These are phyloP conservation scores for Beauveria rudraprayagi DNA, from an alignment of 2,329 filamentous ascomycete species.

Conservation along the genomic window DNA sequence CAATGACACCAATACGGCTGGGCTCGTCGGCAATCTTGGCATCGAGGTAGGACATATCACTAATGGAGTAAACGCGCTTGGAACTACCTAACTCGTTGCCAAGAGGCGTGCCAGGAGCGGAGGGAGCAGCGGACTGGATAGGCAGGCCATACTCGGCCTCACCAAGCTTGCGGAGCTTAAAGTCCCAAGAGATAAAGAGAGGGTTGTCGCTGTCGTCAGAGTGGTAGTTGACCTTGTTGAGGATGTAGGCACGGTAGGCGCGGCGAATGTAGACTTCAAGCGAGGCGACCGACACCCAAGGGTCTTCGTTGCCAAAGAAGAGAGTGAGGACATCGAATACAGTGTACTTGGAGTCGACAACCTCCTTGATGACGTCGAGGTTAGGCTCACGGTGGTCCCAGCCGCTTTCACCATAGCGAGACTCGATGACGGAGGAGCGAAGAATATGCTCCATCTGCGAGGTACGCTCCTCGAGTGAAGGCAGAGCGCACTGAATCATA, in stretches of 20 bases:
- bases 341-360: constrained; percentile 97
- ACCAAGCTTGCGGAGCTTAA: constrained; percentile 85
- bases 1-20: constrained; percentile 83
- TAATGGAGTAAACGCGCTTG: constrained; percentile 87
- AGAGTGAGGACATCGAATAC: constrained; percentile 92
- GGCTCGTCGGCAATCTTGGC: constrained; percentile 68
- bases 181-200: constrained; percentile 89
- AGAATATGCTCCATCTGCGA: constrained; percentile 98
- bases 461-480: constrained; percentile 89
- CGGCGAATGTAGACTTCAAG: constrained; percentile 95
- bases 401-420: constrained; percentile 92
- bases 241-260: constrained; percentile 89
- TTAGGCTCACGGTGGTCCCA: constrained; percentile 94
- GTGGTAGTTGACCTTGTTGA: constrained; percentile 86
- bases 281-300: constrained; percentile 88
- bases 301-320: constrained; percentile 91
- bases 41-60: constrained; percentile 86
- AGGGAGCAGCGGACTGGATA: constrained; percentile 70
- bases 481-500: constrained; percentile 92
- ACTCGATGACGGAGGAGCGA: constrained; percentile 89
- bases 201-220: constrained; percentile 61
- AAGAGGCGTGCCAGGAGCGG: constrained; percentile 70
- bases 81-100: constrained; percentile 36
- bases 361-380: constrained; percentile 87
- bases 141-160: constrained; percentile 84